phyloP scores from a whole-genome alignment of 2,329 filamentous ascomycete species.

The Sporothrix pallida region DNA sequence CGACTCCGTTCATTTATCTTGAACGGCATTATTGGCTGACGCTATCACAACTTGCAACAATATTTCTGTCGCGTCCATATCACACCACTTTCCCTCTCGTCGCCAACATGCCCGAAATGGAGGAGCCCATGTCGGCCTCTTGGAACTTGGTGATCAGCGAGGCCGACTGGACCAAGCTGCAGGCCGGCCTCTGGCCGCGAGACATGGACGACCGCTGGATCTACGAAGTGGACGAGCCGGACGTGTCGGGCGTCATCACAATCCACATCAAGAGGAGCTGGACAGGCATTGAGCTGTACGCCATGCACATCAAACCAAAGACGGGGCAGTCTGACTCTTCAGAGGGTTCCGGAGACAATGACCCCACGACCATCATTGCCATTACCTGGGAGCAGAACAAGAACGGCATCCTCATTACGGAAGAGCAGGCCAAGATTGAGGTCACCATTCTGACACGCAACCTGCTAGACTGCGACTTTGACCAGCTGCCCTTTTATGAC shows the following conservation, averaged over 20 bases:
- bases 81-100: background rate
- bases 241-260: conserved; percentile 4
- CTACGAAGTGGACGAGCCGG: background rate
- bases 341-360: background rate
- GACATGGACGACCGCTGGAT: conserved; percentile 18
- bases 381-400: conserved; percentile 28
- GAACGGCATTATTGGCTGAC: background rate
- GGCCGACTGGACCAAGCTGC: conserved; percentile 17
- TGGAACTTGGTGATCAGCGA: conserved; percentile 24
- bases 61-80: background rate
- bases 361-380: background rate
- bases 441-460: background rate
- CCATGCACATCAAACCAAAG: conserved; percentile 10
- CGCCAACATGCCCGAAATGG: background rate
- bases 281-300: conserved; percentile 14
- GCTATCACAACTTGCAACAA: background rate
- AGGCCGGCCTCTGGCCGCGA: background rate
- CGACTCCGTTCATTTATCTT: too few relatives aligned
- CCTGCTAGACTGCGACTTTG: conserved; percentile 7
- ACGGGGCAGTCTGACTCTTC: background rate
- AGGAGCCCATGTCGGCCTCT: conserved; percentile 19
- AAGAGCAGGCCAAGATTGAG: conserved; percentile 27
- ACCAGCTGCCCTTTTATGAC: background rate
- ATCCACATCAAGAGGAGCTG: conserved; percentile 8
- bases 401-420: background rate